Evolutionary conservation across 148 eudicot genomes (phyloP), one percentile per base, ranked within the genome.

Genomic region (Amaranthus hypochondriacus): DNA sequence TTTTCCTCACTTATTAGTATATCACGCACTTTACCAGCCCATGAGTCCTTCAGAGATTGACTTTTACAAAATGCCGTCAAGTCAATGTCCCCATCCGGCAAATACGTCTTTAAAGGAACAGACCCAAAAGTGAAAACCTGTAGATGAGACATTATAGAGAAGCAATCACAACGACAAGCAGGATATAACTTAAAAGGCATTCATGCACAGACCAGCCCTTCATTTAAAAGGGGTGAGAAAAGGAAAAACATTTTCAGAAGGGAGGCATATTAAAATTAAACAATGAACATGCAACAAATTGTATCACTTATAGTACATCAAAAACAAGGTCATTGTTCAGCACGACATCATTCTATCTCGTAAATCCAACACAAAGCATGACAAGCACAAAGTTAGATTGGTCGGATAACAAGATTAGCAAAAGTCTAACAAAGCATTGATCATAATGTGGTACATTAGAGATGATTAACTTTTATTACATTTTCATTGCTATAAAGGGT

Each of bases 71-170:
- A 91, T 39, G 91, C 88, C 10, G 97, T 86, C 70, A 94, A 78
- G 81, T 94, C 98, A 69, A 94, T 94, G 81, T 94, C 98, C 64
- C 98, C 98, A 85, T 94, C 98, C 13, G 98, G 98, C 67, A 94
- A 86, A 75, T 94, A 94, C 6, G 98, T 94, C 80, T 91, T 91
- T 58, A 94, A 85, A 77, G 98, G 98, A 63, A 94, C 98, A 70
- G 98, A 94, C 58, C 98, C 98, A 84, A 91, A 94, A 56, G 98
- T 89, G 80, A 86, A 91, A 59, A 94, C 98, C 98, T 89, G 80
- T 10, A 75, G 56, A 55, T 21, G 15, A 65, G 13, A n/a, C 53
- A 54, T 15, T 48, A 21, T 18, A 39, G 28, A 65, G 52, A 13
- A 6, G 15, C 5, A 65, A 65, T 48, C 5, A 48, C 8, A 48